A percentile compares a stretch with the other conserved stretches of the same genome.
Conservation (phyloP, 768 basidiomycete species). For the Macrolepiota fuliginosa region DNA sequence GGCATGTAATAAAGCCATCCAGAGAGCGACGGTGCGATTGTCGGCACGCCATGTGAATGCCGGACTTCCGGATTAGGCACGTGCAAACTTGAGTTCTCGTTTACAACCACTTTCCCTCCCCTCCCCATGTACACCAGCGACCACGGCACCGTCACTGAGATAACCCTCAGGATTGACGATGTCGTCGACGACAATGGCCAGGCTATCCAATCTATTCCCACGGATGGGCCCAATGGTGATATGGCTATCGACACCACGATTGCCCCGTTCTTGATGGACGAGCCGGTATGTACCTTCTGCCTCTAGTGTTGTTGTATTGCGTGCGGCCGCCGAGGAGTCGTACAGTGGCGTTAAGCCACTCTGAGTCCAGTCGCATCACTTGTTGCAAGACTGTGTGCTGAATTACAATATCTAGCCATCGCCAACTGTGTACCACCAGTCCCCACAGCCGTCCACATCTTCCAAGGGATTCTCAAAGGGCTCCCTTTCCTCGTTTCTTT, state of each 20-base stretch:
- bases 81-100: conserved; percentile 1
- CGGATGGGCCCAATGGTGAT: not conserved
- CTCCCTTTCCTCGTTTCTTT: conserved; percentile 23
- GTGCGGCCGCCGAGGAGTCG: not conserved
- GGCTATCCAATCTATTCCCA: not conserved
- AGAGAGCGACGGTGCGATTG: not conserved
- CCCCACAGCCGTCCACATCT: conserved; percentile 17
- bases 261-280: conserved; percentile 9
- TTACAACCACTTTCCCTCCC: not conserved
- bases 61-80: not conserved
- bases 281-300: conserved; percentile 1
- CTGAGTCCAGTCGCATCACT: not conserved
- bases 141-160: not conserved
- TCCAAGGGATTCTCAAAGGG: conserved; percentile 25
- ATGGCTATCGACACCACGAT: conserved; percentile 7
- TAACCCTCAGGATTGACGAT: conserved; percentile 12
- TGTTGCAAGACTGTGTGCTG: not conserved
- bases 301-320: not conserved
- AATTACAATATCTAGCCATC: not conserved
- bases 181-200: conserved; percentile 12
- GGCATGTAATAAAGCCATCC: not conserved
- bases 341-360: not conserved
- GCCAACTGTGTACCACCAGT: not conserved
- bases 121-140: not conserved
- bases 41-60: not conserved